These are phyloP conservation scores for Coffea canephora DNA, from an alignment of 257 asterid species.

Conservation along the genomic window DNA sequence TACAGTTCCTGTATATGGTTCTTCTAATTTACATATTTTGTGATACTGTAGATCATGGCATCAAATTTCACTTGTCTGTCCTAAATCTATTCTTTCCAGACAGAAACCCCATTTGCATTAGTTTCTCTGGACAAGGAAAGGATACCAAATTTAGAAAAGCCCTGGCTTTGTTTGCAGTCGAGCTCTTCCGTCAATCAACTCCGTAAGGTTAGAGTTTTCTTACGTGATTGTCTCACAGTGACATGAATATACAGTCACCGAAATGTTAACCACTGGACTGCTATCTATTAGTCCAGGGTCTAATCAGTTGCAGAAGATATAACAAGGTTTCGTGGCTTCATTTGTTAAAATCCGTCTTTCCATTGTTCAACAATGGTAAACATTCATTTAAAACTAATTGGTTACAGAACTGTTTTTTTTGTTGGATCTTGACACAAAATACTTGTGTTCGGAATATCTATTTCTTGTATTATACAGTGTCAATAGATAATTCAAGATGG, in stretches of 20 bases:
- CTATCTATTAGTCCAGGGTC: not conserved
- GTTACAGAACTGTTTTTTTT: not conserved
- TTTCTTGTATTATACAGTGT: not conserved
- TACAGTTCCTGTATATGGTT: not conserved
- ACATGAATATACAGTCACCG: not conserved
- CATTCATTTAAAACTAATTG: not conserved
- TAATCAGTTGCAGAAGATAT: not conserved
- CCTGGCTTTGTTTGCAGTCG: constrained; percentile 26
- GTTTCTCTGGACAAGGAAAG: constrained; percentile 30
- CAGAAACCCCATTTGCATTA: constrained; percentile 24
- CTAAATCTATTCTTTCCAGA: constrained; percentile 24
- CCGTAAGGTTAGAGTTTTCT: constrained; percentile 24
- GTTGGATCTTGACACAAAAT: not conserved
- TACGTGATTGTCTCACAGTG: not conserved
- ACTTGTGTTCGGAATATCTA: not conserved
- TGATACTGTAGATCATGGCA: not conserved
- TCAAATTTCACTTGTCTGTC: not conserved
- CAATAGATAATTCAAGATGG: not conserved
- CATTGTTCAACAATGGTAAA: not conserved
- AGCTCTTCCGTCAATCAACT: constrained; percentile 28
- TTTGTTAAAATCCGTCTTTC: not conserved
- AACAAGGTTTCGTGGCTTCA: not conserved
- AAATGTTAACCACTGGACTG: not conserved
- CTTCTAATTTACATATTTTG: not conserved
- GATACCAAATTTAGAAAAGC: constrained; percentile 28